Conservation (phyloP, 345 rosid genomes). For the Arabis hirsuta region DNA sequence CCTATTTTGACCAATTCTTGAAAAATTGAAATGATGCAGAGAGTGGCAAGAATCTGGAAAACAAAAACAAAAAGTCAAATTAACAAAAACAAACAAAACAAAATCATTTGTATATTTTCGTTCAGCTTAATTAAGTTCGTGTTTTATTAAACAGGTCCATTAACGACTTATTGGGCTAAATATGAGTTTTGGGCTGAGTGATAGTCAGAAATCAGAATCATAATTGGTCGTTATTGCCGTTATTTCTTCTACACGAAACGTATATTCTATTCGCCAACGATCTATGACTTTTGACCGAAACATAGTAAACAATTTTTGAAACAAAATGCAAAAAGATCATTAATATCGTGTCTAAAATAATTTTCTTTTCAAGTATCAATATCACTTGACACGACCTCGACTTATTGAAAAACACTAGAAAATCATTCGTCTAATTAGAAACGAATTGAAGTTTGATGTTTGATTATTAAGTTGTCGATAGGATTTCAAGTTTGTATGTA, state of each 20-base stretch:
- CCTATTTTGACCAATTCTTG: conserved; percentile 26
- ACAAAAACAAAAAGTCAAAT: neutral
- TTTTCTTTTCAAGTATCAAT: no score
- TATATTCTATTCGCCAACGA: neutral
- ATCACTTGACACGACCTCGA: no score
- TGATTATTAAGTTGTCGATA: no score
- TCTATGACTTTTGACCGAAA: conserved; percentile 25
- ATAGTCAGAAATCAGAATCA: neutral
- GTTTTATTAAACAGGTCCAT: conserved; percentile 5
- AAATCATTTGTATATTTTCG: no score
- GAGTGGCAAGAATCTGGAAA: conserved; percentile 17
- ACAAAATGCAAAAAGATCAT: neutral
- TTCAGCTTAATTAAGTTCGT: no score
- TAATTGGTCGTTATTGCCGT: neutral
- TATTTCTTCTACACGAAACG: neutral
- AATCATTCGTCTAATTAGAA: no score
- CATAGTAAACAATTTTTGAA: neutral
- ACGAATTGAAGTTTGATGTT: no score
- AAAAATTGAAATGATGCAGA: conserved; percentile 17
- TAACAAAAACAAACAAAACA: no score
- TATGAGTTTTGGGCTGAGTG: neutral
- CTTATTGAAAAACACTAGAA: no score
- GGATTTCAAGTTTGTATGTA: no score
- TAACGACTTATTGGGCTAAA: neutral
- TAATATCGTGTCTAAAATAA: no score